Evolutionary conservation across 164 flowering plant genomes (phyloP), one percentile per base, ranked within the genome.

Genomic region (Warburgia ugandensis): DNA sequence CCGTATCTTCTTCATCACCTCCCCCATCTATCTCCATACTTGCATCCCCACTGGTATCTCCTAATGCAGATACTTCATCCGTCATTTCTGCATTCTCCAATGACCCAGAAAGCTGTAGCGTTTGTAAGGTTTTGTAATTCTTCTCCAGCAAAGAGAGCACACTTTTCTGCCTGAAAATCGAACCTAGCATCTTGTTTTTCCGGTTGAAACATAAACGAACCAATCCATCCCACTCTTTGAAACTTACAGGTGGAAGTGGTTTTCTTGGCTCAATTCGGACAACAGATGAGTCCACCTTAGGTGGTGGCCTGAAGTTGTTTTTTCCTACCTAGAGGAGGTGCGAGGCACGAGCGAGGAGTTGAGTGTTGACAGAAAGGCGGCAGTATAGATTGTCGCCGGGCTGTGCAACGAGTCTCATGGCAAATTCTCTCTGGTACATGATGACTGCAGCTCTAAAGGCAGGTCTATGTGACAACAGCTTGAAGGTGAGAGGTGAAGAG

Each of bases 391-490:
- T 68, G 60, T 88, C 94, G 7, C 98, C 96, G 1, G 98, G 95
- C 61, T 83, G 81, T 26, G 98, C 96, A 31, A 88, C 84, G 20
- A 92, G 81, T 50, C 98, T 73, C 96, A 88, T 92, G 1, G 98
- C 95, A 43, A 88, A 92, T 67, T 92, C 98, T 49, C 83, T 77
- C 62, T 92, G 98, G 66, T 74, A 92, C 98, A 87, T 88, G 9
- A 92, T 83, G 9, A 88, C 74, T 0, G 99, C 99, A 58, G 89
- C 77, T 29, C 97, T 71, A 66, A 92, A 92, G 26, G 68, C 45
- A 1, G 94, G 89, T 30, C 75, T 73, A 54, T 91, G 96, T 1
- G 78, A 60, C 56, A 86, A 50, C 40, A 92, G 66, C 67, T 82
- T 88, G 72, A 81, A 81, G 26, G 88, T 82, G 29, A 92, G 85